Percentiles rank a stretch among this genome's conserved stretches.
phyloP scores from a whole-genome alignment of 306 rosid genomes.

The Vicia sativa region DNA sequence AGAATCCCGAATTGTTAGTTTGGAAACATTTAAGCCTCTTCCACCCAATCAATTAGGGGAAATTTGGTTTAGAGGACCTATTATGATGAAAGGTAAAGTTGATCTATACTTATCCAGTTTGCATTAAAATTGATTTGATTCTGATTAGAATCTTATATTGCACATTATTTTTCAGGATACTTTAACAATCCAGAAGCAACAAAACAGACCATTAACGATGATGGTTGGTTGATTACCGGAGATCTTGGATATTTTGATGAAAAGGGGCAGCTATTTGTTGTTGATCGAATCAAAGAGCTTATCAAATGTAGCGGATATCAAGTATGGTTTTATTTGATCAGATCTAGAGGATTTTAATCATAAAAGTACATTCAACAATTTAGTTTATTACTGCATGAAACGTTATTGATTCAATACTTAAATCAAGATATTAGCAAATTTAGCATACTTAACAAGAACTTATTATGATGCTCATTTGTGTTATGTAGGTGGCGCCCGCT shows the following conservation, averaged over 20 bases:
- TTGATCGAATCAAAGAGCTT: slow-evolving; percentile 59
- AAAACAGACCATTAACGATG: slow-evolving; percentile 43
- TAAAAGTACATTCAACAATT: no score
- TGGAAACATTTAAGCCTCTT: slow-evolving; percentile 39
- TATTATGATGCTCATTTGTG: not conserved
- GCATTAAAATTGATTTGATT: not conserved
- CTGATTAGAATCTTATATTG: not conserved
- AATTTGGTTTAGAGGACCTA: slow-evolving; percentile 49
- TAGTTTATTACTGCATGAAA: no score
- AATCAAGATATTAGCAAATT: not conserved
- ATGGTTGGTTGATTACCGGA: slow-evolving; percentile 57
- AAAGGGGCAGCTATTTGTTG: slow-evolving; percentile 47
- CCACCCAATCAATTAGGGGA: slow-evolving; percentile 55
- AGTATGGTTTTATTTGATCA: not conserved
- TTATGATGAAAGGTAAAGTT: slow-evolving; percentile 48
- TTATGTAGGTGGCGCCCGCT: slow-evolving; percentile 52
- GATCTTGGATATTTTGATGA: slow-evolving; percentile 59
- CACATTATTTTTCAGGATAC: slow-evolving; percentile 42
- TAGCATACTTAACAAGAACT: no score
- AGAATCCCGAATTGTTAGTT: slow-evolving; percentile 44
- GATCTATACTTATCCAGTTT: not conserved
- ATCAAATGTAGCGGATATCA: slow-evolving; percentile 51
- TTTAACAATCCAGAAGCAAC: slow-evolving; percentile 53
- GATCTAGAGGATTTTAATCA: no score
- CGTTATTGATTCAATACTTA: no score